Evolutionary conservation across 2,329 filamentous ascomycete genomes (phyloP), one percentile per base, ranked within the genome.

Genomic region (Fusarium incarnatum): DNA sequence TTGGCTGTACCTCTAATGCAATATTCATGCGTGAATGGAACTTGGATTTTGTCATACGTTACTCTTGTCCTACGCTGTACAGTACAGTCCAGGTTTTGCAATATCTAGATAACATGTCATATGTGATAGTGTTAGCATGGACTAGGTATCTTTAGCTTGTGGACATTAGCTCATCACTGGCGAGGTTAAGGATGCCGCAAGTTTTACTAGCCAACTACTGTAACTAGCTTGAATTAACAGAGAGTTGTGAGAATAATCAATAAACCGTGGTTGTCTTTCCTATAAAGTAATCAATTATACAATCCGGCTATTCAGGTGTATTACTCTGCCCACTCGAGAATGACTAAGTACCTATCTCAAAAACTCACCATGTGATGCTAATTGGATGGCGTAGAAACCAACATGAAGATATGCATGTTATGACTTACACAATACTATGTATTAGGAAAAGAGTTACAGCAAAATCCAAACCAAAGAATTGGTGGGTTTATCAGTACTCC

Each of bases 401-500:
- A n/a, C 34, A 37, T 37, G 34, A 37, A n/a, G 18, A n/a, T 37
- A n/a, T 11, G 34, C 18, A 37, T 37, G 5, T 37, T 37, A 37
- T 37, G 32, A 34, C 32, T 18, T 34, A 34, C 9, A 34, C 32
- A 18, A 8, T 10, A 34, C 8, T 34, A 34, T 37, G 18, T 37
- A n/a, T 37, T n/a, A 37, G 9, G 34, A 37, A 37, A 18, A n/a
- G 34, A 37, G 28, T 3, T 30, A 15, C 22, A 40, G 34, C 22
- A 34, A 10, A 40, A 40, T 52, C 20, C 18, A 25, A 37, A 23
- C 23, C 22, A 20, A 52, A 23, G 40, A 50, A 40, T 40, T 40
- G 45, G 23, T 46, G 32, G 56, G 34, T 40, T 67, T 45, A 37
- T n/a, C 18, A 18, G 34, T 37, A 28, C 53, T 56, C 47, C 44